These are phyloP conservation scores for Arthrobotrys musiformis DNA, from an alignment of 2,329 filamentous ascomycete genomes.

Conservation along the genomic window DNA sequence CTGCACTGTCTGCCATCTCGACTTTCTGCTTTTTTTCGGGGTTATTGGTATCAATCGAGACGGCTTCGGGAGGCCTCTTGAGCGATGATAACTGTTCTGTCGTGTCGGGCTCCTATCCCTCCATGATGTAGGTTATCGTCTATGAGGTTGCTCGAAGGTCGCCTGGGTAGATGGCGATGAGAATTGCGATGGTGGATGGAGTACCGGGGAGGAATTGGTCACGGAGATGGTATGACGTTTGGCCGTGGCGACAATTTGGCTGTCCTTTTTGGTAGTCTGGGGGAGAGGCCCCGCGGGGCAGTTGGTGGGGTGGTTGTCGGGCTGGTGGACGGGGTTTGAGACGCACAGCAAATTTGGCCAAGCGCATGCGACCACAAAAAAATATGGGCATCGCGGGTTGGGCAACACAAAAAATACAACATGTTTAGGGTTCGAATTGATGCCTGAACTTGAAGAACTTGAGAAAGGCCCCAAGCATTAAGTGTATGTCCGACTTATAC, in stretches of 20 bases:
- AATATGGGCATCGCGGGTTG: slow-evolving; percentile 1
- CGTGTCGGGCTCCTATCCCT: slow-evolving; percentile 23
- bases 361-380: slow-evolving; percentile 19
- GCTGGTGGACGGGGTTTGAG: not conserved
- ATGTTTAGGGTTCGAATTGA: not conserved
- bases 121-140: slow-evolving; percentile 25
- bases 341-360: not conserved
- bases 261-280: not conserved
- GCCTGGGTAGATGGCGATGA: no score
- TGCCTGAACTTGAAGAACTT: no score
- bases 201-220: not conserved
- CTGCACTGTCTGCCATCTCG: slow-evolving; percentile 29
- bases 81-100: not conserved
- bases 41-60: not conserved
- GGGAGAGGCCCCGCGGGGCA: slow-evolving; percentile 15
- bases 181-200: not conserved
- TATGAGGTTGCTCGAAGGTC: not conserved
- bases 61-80: not conserved
- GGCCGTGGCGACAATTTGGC: not conserved
- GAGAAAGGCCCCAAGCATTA: no score
- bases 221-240: not conserved
- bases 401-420: slow-evolving; percentile 15
- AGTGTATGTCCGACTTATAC: no score
- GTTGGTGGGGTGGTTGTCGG: slow-evolving; percentile 1
- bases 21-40: slow-evolving; percentile 7